Evolutionary conservation across 1,284 basidiomycete genomes (phyloP).

Genomic region (Boletus semigastroideus): DNA sequence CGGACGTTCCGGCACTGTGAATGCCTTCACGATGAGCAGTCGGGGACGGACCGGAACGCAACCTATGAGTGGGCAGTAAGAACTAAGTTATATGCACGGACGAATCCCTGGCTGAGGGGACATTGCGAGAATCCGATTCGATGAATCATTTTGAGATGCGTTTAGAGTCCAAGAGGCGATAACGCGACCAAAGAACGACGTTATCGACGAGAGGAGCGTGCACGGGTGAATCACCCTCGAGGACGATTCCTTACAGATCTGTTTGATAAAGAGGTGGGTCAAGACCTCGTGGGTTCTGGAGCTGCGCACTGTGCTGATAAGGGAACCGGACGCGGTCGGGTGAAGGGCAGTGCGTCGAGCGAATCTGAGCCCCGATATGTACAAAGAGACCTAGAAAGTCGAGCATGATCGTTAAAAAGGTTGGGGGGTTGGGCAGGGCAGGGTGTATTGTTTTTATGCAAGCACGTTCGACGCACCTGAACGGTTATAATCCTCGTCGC

Average conservation of each 20-base stretch:
- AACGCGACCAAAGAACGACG: too few species aligned
- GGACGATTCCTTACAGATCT: not conserved
- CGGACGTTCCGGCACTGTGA: too few species aligned
- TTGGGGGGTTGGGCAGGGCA: too few species aligned
- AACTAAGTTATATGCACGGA: too few species aligned
- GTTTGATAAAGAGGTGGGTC: not conserved
- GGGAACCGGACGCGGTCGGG: conserved; percentile 23
- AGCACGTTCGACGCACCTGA: conserved; percentile 29
- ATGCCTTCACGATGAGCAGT: too few species aligned
- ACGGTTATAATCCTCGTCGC: conserved; percentile 17
- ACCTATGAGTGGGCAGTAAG: too few species aligned
- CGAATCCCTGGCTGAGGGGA: too few species aligned
- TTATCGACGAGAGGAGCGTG: too few species aligned
- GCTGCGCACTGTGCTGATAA: not conserved
- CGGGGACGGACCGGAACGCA: too few species aligned
- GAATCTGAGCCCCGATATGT: conserved; percentile 34
- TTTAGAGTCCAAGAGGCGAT: too few species aligned
- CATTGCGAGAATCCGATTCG: too few species aligned
- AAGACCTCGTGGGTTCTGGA: conserved; percentile 11
- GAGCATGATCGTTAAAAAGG: conserved; percentile 14
- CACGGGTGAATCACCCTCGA: conserved; percentile 1
- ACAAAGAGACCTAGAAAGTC: conserved; percentile 22
- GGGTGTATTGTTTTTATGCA: conserved; percentile 34
- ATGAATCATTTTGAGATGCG: too few species aligned
- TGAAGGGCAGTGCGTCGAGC: conserved; percentile 16